Evolutionary conservation across 352 stramenopile species (phyloP), one percentile per base, ranked within the genome.

Genomic region (Phytopythium delawarense): DNA sequence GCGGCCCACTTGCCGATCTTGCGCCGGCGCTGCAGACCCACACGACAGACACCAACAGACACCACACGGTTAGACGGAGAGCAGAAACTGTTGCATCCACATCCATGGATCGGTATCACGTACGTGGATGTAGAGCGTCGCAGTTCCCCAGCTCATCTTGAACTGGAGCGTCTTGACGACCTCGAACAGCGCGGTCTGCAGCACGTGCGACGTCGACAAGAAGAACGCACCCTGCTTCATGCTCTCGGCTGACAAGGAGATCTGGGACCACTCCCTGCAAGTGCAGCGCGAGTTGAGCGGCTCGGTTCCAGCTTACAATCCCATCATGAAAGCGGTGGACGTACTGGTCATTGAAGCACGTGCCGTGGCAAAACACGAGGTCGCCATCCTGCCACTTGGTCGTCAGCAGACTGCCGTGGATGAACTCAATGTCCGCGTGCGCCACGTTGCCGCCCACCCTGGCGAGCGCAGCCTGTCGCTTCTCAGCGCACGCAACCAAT

Each of bases 171-270:
- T 88, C 67, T 89, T 87, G 39, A 93, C 70, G 55, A 96, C 84
- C 67, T 96, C 87, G 54, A 94, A 96, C 28, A 96, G 60, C 34
- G 81, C 83, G 1, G 87, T 89, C 21, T 80, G 69, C 30, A 96
- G 64, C 49, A 96, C 66, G 49, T 94, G 84, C 4, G 83, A 92
- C 49, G 84, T 91, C 34, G 87, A 94, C 48, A 96, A 71, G 58
- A 96, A 92, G 70, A 78, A 96, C 21, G 84, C 75, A 51, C 87
- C 87, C 60, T 96, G 87, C 66, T 92, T 94, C 32, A 96, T 74
- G 63, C 90, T 80, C 59, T 96, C 87, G 2, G 87, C 84, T 6
- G 76, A 71, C 46, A 91, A 61, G 61, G 83, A 94, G 63, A 96
- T 93, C 54, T 88, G 74, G 1, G 69, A 56, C 87, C 87, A 96